A percentile compares a stretch with the other conserved stretches of the same genome.
Conservation (phyloP, 2,329 filamentous ascomycete genomes). For the Fusarium sp. region DNA sequence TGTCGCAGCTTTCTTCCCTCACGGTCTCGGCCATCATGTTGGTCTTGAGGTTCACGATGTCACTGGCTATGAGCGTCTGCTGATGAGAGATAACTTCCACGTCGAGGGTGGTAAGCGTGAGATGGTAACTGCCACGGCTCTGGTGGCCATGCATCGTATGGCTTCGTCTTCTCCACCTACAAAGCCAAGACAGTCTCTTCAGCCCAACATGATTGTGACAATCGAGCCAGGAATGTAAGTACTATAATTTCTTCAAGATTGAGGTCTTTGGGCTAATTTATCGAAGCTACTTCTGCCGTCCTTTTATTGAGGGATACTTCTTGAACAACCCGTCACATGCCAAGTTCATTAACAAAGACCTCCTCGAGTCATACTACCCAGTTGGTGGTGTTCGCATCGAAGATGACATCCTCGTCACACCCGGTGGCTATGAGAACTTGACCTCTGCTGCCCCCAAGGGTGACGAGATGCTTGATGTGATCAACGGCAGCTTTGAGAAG, state of each 20-base stretch:
- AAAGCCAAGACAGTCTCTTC: slow-evolving; percentile 55
- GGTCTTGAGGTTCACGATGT: slow-evolving; percentile 74
- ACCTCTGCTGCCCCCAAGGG: slow-evolving; percentile 79
- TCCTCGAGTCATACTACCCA: slow-evolving; percentile 75
- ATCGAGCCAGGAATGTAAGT: slow-evolving; percentile 78
- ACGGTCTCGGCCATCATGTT: slow-evolving; percentile 72
- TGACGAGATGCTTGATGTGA: slow-evolving; percentile 72
- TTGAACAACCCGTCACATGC: slow-evolving; percentile 66
- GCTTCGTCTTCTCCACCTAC: slow-evolving; percentile 42
- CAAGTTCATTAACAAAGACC: slow-evolving; percentile 71
- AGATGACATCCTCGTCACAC: slow-evolving; percentile 85
- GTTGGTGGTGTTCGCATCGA: slow-evolving; percentile 94
- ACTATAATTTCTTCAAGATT: background rate
- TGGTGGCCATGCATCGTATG: slow-evolving; percentile 44
- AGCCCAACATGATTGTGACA: slow-evolving; percentile 76
- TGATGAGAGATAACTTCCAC: slow-evolving; percentile 42
- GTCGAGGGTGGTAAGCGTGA: slow-evolving; percentile 54
- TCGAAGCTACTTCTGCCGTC: slow-evolving; percentile 75
- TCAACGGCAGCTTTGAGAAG: slow-evolving; percentile 54
- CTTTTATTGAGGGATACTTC: slow-evolving; percentile 77
- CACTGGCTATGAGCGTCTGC: slow-evolving; percentile 52
- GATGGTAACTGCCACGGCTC: slow-evolving; percentile 50
- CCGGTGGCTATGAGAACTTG: slow-evolving; percentile 83
- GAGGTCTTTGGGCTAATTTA: background rate
- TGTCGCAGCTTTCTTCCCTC: slow-evolving; percentile 71